Evolutionary conservation across 2,329 filamentous ascomycete genomes (phyloP).

Genomic region (Byssochlamys sp.): DNA sequence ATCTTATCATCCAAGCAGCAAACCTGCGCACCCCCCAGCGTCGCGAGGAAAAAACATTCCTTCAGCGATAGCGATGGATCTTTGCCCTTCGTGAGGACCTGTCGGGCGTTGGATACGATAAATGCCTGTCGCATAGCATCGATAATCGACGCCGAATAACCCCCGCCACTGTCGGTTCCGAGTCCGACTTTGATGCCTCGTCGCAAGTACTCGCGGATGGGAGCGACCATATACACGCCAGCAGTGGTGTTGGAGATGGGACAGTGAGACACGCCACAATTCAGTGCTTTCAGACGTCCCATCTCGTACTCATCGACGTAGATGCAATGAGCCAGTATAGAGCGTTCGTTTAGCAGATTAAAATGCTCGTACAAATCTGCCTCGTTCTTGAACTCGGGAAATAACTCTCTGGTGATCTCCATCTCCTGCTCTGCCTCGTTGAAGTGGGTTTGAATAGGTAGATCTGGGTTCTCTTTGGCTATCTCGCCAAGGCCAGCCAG

Average conservation of each 20-base stretch:
- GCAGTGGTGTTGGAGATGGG: slow-evolving; percentile 54
- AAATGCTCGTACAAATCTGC: slow-evolving; percentile 51
- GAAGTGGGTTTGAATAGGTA: slow-evolving; percentile 59
- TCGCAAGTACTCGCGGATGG: slow-evolving; percentile 47
- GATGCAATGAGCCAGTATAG: slow-evolving; percentile 59
- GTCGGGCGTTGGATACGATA: slow-evolving; percentile 36
- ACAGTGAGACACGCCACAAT: slow-evolving; percentile 55
- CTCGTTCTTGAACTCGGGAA: slow-evolving; percentile 48
- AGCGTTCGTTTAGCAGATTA: slow-evolving; percentile 44
- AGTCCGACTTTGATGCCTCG: slow-evolving; percentile 56
- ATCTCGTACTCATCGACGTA: slow-evolving; percentile 51
- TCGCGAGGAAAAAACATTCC: slow-evolving; percentile 53
- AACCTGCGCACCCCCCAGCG: slow-evolving; percentile 52
- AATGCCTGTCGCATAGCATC: slow-evolving; percentile 41
- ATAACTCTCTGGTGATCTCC: slow-evolving; percentile 44
- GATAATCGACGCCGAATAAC: slow-evolving; percentile 49
- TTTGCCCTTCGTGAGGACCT: slow-evolving; percentile 21
- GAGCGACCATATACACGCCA: slow-evolving; percentile 52
- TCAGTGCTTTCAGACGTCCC: slow-evolving; percentile 34
- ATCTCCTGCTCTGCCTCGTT: slow-evolving; percentile 56
- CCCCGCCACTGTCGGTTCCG: slow-evolving; percentile 56
- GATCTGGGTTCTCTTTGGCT: slow-evolving; percentile 36
- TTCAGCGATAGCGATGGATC: slow-evolving; percentile 41
- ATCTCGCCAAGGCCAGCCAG: slow-evolving; percentile 49
- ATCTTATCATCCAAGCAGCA: slow-evolving; percentile 45